Percentiles rank a stretch among this genome's conserved stretches.
These are phyloP conservation scores for Macrolepiota albuminosa DNA, from an alignment of 768 basidiomycete genomes.

Conservation along the genomic window DNA sequence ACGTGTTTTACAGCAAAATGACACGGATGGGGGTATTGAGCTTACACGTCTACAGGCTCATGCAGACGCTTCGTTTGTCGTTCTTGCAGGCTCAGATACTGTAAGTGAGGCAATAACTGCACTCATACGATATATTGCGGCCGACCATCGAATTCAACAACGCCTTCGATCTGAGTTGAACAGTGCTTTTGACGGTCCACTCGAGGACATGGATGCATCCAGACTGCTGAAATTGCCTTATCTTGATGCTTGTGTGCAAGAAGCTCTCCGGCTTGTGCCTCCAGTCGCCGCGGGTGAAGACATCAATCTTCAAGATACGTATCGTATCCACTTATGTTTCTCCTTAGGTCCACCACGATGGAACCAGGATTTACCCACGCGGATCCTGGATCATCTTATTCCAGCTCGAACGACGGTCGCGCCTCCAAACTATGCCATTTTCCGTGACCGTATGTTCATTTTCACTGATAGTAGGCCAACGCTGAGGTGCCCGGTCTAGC, in stretches of 20 bases:
- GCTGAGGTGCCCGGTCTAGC: not conserved
- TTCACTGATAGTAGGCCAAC: too few relatives aligned
- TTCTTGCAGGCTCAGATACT: constrained; percentile 20
- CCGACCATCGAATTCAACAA: not conserved
- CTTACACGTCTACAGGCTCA: constrained; percentile 14
- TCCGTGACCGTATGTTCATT: not conserved
- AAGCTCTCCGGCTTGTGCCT: constrained; percentile 18
- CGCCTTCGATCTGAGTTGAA: constrained; percentile 14
- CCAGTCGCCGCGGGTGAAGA: constrained; percentile 18
- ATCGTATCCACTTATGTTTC: not conserved
- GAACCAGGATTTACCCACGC: not conserved
- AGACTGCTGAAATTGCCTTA: constrained; percentile 15
- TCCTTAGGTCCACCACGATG: not conserved
- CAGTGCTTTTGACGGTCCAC: constrained; percentile 1
- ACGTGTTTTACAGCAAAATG: constrained; percentile 16
- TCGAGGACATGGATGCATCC: constrained; percentile 12
- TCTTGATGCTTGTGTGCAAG: constrained; percentile 18
- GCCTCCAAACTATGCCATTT: not conserved
- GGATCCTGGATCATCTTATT: not conserved
- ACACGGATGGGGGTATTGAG: not conserved
- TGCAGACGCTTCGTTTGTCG: constrained; percentile 18
- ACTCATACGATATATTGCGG: constrained; percentile 13
- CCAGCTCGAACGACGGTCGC: not conserved
- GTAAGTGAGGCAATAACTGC: constrained; percentile 13
- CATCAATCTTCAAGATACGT: not conserved